Evolutionary conservation across 23 red algal genomes (phyloP).

Genomic region (Gracilaria gracilis): DNA sequence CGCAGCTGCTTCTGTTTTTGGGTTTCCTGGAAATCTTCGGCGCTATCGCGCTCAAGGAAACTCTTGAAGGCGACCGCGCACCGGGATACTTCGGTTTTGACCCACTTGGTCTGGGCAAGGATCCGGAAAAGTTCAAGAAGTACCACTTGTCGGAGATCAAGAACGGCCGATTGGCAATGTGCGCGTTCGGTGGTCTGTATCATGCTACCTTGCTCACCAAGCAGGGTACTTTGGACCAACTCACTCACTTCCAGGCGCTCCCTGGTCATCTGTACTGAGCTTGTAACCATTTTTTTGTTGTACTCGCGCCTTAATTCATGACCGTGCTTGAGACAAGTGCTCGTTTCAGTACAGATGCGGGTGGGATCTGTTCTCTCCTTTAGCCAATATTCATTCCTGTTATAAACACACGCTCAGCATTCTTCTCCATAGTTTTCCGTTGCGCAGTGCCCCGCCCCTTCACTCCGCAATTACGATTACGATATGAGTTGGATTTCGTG

Average conservation of each 20-base stretch:
- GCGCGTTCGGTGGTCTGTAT: conserved; percentile 87
- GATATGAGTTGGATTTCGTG: too few species aligned
- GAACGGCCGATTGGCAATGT: conserved; percentile 99
- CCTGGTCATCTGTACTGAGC: conserved; percentile 32
- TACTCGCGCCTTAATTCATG: neutral
- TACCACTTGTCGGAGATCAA: conserved; percentile 92
- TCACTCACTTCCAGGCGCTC: conserved; percentile 49
- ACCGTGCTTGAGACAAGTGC: neutral
- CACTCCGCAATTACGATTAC: too few species aligned
- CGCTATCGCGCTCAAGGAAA: conserved; percentile 72
- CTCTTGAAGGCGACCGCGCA: conserved; percentile 70
- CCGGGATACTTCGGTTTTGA: conserved; percentile 87
- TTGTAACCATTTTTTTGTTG: neutral
- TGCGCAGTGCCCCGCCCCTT: too few species aligned
- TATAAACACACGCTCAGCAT: conserved; percentile 6
- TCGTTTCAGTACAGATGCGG: neutral
- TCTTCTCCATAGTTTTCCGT: too few species aligned
- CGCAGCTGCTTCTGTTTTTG: conserved; percentile 82
- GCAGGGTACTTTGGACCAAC: conserved; percentile 53
- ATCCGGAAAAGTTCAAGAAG: conserved; percentile 67
- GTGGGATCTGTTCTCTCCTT: neutral
- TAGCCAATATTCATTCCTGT: conserved; percentile 33
- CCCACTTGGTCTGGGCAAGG: conserved; percentile 87
- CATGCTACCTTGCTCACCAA: conserved; percentile 66
- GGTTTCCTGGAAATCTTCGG: conserved; percentile 87